Conservation (phyloP, 2,329 filamentous ascomycete genomes). For the Aspergillus sp. region DNA sequence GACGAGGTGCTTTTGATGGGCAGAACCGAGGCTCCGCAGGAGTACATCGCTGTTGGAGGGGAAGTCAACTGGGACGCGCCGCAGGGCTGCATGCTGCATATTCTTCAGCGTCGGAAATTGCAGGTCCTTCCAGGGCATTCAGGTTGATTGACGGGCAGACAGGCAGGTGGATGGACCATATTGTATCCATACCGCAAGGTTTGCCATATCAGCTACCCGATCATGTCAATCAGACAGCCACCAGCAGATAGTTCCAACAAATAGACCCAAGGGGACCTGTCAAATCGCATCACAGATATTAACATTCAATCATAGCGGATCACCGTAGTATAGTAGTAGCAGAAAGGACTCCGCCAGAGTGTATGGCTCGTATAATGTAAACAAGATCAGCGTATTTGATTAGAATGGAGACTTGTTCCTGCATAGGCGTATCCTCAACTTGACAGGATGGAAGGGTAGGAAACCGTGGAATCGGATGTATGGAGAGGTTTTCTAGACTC, state of each 20-base stretch:
- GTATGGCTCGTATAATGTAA: too few species aligned
- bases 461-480: neutral
- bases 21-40: too few species aligned
- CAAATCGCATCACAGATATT: neutral
- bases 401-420: neutral
- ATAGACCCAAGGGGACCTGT: neutral
- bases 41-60: too few species aligned
- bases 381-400: neutral
- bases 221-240: too few species aligned
- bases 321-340: neutral
- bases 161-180: neutral
- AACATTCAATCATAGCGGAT: neutral
- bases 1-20: neutral
- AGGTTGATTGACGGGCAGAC: neutral
- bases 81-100: neutral
- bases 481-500: neutral
- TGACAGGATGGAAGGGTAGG: too few species aligned
- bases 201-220: too few species aligned
- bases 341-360: neutral
- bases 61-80: neutral
- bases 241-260: neutral
- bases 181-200: too few species aligned
- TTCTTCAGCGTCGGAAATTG: too few species aligned
- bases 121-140: too few species aligned
- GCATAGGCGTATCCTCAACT: neutral